These are phyloP conservation scores for Gentiana dahurica DNA, from an alignment of 257 asterid species.

Conservation along the genomic window DNA sequence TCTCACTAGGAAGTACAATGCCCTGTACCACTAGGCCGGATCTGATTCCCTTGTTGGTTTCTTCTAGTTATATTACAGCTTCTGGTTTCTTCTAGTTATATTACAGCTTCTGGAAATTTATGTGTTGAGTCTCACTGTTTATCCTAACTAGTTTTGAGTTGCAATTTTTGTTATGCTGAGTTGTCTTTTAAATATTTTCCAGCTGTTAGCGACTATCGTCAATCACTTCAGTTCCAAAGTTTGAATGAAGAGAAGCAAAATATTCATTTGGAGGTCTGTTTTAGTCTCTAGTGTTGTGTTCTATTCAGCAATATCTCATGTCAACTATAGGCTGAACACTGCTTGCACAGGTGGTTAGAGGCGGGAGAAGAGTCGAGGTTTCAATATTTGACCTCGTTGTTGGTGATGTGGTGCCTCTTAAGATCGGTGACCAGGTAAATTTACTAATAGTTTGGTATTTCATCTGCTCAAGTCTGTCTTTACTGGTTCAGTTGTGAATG, in stretches of 20 bases:
- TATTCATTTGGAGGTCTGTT: conserved; percentile 83
- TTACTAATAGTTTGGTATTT: conserved; percentile 1
- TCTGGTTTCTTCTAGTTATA: too few relatives aligned
- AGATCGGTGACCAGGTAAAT: conserved; percentile 94
- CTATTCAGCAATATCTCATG: not conserved
- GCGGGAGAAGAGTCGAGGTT: conserved; percentile 64
- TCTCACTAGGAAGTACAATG: too few relatives aligned
- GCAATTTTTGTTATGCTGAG: not conserved
- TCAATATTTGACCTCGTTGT: conserved; percentile 90
- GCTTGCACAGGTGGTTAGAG: conserved; percentile 57
- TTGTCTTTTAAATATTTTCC: conserved; percentile 10
- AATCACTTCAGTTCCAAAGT: conserved; percentile 91
- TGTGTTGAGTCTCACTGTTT: too few relatives aligned
- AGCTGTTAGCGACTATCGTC: conserved; percentile 94
- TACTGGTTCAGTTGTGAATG: conserved; percentile 6
- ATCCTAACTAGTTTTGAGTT: too few relatives aligned
- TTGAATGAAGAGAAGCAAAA: conserved; percentile 94
- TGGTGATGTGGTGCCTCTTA: conserved; percentile 89
- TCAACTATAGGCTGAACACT: not conserved
- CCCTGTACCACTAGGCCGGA: too few relatives aligned
- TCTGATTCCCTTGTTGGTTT: too few relatives aligned
- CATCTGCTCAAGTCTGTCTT: not conserved
- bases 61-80: too few relatives aligned
- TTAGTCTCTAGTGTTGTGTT: conserved; percentile 4
- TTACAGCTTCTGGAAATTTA: too few relatives aligned